Conservation (phyloP, 306 rosid species). For the Canavalia gladiata region DNA sequence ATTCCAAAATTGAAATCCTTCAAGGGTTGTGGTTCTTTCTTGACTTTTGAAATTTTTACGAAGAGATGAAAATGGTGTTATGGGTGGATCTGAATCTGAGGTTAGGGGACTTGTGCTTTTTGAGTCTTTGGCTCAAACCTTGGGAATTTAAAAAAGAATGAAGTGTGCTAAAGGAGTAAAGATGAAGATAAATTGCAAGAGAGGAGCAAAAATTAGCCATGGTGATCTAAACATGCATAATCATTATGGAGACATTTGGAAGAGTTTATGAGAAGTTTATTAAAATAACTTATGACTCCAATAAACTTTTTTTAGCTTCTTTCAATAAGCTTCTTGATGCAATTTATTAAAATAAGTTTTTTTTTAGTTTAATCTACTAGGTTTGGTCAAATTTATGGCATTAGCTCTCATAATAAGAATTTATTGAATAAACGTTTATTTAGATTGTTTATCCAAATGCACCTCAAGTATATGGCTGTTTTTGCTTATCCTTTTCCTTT, state of each 20-base stretch:
- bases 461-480: background rate
- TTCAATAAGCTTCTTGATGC: too few relatives aligned
- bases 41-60: background rate
- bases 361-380: too few relatives aligned
- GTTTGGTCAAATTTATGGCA: too few relatives aligned
- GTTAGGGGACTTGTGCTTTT: background rate
- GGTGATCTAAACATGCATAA: slow-evolving; percentile 18
- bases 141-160: background rate
- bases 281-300: too few relatives aligned
- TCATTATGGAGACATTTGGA: background rate
- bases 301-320: too few relatives aligned
- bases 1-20: slow-evolving; percentile 23
- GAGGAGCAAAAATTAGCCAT: slow-evolving; percentile 20
- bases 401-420: too few relatives aligned
- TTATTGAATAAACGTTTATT: too few relatives aligned
- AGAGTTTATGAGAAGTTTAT: too few relatives aligned
- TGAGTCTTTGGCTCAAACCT: slow-evolving; percentile 18
- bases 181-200: slow-evolving; percentile 4
- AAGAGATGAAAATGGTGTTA: background rate
- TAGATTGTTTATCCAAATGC: too few relatives aligned
- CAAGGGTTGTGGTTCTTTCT: slow-evolving; percentile 11
- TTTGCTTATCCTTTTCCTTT: background rate
- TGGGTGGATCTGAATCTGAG: background rate
- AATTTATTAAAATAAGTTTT: too few relatives aligned
- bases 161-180: slow-evolving; percentile 13